Conservation (phyloP, 2,329 filamentous ascomycete genomes). For the Ceratocystis albifundus region DNA sequence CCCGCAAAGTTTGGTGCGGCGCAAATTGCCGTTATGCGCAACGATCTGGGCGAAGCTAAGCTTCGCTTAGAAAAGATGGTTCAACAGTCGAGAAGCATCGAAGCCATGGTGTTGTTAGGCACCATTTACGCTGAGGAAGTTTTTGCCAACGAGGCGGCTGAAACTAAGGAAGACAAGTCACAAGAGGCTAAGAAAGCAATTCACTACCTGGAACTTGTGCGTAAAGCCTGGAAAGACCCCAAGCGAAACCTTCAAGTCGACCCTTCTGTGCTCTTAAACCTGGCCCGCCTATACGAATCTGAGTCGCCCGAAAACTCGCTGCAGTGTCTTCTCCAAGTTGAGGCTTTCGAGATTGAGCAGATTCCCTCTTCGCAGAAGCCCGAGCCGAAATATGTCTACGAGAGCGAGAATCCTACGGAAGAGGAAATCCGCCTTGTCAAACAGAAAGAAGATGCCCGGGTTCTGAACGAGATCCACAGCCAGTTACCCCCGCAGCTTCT, state of each 20-base stretch:
- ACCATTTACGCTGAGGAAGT: conserved; percentile 91
- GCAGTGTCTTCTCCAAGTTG: conserved; percentile 82
- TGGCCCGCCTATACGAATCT: conserved; percentile 79
- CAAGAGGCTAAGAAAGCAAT: conserved; percentile 79
- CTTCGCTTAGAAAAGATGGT: conserved; percentile 89
- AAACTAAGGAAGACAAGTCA: conserved; percentile 75
- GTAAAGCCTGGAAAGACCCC: conserved; percentile 81
- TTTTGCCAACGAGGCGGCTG: conserved; percentile 61
- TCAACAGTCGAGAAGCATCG: conserved; percentile 68
- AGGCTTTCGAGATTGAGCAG: conserved; percentile 75
- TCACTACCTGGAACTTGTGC: conserved; percentile 69
- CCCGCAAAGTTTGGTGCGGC: conserved; percentile 92
- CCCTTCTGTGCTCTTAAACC: conserved; percentile 76
- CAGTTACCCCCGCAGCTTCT: conserved; percentile 77
- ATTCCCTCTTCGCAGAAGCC: conserved; percentile 41
- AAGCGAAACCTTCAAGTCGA: conserved; percentile 76
- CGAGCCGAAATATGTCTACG: conserved; percentile 30
- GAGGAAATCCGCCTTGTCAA: conserved; percentile 10
- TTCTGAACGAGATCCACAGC: conserved; percentile 56
- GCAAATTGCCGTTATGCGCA: conserved; percentile 73
- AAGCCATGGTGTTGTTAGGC: conserved; percentile 84
- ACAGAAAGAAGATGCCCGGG: conserved; percentile 43
- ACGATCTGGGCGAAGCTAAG: conserved; percentile 83
- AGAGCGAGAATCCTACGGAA: conserved; percentile 4
- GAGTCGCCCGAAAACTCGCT: conserved; percentile 82